phyloP scores from a whole-genome alignment of 73 alveolate species.

The Symbiodinium pilosum region DNA sequence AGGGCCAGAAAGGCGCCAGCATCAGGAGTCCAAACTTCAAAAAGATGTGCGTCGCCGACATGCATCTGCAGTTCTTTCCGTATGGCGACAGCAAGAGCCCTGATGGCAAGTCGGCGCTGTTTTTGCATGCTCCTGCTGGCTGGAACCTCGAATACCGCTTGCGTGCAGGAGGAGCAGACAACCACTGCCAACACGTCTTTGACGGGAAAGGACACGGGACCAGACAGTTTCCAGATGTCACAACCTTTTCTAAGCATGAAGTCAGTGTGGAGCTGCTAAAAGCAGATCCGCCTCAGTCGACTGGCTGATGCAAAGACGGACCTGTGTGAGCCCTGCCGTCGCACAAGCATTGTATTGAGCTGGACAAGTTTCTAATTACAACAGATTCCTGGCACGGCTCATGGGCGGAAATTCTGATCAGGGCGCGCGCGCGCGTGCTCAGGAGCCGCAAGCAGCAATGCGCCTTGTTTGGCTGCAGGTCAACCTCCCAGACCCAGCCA shows the following conservation, averaged over 20 bases:
- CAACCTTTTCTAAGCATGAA: background rate
- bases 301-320: too few species aligned
- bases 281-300: background rate
- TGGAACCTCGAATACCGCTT: background rate
- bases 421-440: too few species aligned
- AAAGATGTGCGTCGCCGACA: background rate
- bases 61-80: background rate
- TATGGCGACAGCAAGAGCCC: background rate
- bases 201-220: background rate
- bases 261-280: slow-evolving; percentile 9
- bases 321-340: too few species aligned
- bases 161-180: background rate
- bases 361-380: too few species aligned
- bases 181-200: too few species aligned
- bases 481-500: too few species aligned
- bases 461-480: too few species aligned
- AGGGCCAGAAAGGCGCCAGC: background rate
- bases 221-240: background rate
- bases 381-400: too few species aligned
- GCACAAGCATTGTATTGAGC: too few species aligned
- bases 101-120: background rate
- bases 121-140: background rate
- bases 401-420: too few species aligned
- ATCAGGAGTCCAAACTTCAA: background rate
- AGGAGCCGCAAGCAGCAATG: too few species aligned